Evolutionary conservation across 441 rosid genomes (phyloP), one percentile per base, ranked within the genome.

Genomic region (Populus hybrid): DNA sequence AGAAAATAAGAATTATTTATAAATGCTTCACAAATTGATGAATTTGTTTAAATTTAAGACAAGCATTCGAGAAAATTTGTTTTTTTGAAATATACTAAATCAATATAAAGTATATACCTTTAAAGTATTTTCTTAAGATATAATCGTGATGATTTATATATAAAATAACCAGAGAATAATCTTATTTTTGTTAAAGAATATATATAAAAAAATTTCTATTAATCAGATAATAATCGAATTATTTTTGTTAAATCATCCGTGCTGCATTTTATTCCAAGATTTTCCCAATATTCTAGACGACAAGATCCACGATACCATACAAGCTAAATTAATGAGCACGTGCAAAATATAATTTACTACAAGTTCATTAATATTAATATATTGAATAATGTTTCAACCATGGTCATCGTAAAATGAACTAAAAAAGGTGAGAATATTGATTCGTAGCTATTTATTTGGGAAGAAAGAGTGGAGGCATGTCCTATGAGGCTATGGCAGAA

Each of bases 221-320:
- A 24, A 24, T 24, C 24, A 24, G 24, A 24, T 24, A 24, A 24
- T 24, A 24, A 24, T 24, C 24, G 24, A 24, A 24, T 24, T 24
- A 24, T 24, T 24, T 24, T 24, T 24, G 30, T 28, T 34, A 19
- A 38, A 9, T 2, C 12, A 59, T 73, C 19, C 50, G 28, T 32
- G 36, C 75, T 14, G 40, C 2, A 71, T 42, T 71, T 71, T 18
- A 42, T 34, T n/a, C 19, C 19, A 73, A 53, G 50, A 28, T 21
- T 50, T 46, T 68, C 53, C 67, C 78, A 75, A 30, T 42, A 68
- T 68, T 67, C 23, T 53, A 72, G 72, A 53, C 11, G 46, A 50
- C 11, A 34, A 75, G 66, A 64, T 64, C 61, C 76, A 65, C 36
- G 28, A 26, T 19, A 46, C 19, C 26, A 7, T 3, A 4, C 50